Percentiles rank a stretch among this genome's conserved stretches.
phyloP scores from a whole-genome alignment of 2,329 filamentous ascomycete species.

The Sarocladiaceae sp. region DNA sequence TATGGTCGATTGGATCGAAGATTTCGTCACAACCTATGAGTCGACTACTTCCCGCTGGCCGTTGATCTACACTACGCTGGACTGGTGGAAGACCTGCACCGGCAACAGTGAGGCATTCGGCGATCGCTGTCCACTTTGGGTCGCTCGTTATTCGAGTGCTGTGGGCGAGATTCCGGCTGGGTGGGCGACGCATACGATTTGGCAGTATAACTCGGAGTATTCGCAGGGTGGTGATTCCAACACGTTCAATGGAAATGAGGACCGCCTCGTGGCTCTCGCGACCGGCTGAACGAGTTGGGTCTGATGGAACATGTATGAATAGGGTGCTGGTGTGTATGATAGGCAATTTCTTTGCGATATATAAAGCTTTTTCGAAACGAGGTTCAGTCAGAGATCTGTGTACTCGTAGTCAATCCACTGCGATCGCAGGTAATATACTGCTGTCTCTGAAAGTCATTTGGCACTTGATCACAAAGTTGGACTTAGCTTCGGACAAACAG shows the following conservation, averaged over 20 bases:
- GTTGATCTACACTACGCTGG: slow-evolving; percentile 46
- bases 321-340: no score
- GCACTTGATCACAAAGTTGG: no score
- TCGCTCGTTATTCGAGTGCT: slow-evolving; percentile 37
- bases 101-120: slow-evolving; percentile 43
- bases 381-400: no score
- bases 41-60: slow-evolving; percentile 40
- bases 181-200: slow-evolving; percentile 50
- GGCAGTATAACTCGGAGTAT: slow-evolving; percentile 48
- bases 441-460: no score
- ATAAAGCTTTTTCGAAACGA: no score
- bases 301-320: no score
- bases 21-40: slow-evolving; percentile 47
- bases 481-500: no score
- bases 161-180: slow-evolving; percentile 42
- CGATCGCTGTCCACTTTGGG: slow-evolving; percentile 39
- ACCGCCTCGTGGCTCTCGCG: slow-evolving; percentile 8
- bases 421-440: no score
- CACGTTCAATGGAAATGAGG: slow-evolving; percentile 40
- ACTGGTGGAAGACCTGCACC: slow-evolving; percentile 50
- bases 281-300: neutral
- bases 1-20: slow-evolving; percentile 47
- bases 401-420: no score
- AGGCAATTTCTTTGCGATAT: no score
- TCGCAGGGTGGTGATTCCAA: slow-evolving; percentile 49